These are phyloP conservation scores for Blakeslea trispora DNA, from an alignment of 371 early-diverging fungal species.

Conservation along the genomic window DNA sequence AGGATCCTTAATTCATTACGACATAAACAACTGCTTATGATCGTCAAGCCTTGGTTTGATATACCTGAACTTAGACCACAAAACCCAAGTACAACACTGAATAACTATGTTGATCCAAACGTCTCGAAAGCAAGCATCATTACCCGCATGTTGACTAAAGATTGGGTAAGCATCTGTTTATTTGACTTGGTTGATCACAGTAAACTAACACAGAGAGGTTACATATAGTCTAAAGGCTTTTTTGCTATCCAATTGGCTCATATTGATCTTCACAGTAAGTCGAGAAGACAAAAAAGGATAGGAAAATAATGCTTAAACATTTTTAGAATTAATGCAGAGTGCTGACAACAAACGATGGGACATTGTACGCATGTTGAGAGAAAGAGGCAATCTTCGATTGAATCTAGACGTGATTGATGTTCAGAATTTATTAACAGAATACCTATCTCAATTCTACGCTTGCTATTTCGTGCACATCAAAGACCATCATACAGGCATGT, in stretches of 20 bases:
- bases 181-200: no score
- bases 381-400: constrained; percentile 5
- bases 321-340: constrained; percentile 31
- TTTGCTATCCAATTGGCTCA: constrained; percentile 43
- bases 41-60: constrained; percentile 11
- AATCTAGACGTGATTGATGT: neutral
- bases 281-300: no score
- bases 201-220: no score
- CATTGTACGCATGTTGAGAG: constrained; percentile 19
- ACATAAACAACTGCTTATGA: neutral
- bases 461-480: constrained; percentile 34
- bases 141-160: neutral
- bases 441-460: constrained; percentile 9
- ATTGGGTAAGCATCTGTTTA: constrained; percentile 16
- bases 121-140: neutral
- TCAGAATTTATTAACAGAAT: neutral
- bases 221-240: constrained; percentile 32
- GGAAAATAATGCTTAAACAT: no score
- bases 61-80: constrained; percentile 12
- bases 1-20: neutral
- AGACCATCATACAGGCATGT: constrained; percentile 26
- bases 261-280: constrained; percentile 37
- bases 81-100: neutral
- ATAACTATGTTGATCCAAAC: neutral
- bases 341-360: constrained; percentile 36